A percentile compares a stretch with the other conserved stretches of the same genome.
These are phyloP conservation scores for Knoxdaviesia proteae DNA, from an alignment of 2,329 filamentous ascomycete genomes.

Conservation along the genomic window DNA sequence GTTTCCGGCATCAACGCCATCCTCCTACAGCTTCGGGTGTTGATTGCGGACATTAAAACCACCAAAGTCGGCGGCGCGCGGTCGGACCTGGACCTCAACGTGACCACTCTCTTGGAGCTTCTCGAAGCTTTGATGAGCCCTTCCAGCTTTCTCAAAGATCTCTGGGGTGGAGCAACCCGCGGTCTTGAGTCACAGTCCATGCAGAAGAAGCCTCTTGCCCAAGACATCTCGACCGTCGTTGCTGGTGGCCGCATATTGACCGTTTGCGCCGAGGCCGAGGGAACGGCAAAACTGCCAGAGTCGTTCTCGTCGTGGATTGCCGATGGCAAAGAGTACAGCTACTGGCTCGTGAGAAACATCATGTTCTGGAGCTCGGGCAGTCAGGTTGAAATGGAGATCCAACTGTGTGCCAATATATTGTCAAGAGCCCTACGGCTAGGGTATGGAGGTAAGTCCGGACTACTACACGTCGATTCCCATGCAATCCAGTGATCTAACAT, in stretches of 20 bases:
- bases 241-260: constrained; percentile 29
- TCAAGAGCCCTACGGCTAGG: constrained; percentile 48
- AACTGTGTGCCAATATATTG: constrained; percentile 24
- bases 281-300: constrained; percentile 6
- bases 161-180: neutral
- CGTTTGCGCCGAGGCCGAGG: constrained; percentile 29
- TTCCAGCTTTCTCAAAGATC: neutral
- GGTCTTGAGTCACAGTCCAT: no score
- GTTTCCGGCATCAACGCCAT: constrained; percentile 62
- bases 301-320: constrained; percentile 32
- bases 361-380: constrained; percentile 14
- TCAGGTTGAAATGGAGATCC: constrained; percentile 8
- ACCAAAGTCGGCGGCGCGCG: constrained; percentile 16
- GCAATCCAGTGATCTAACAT: neutral
- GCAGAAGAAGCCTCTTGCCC: constrained; percentile 12
- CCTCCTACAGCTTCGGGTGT: constrained; percentile 42
- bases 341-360: constrained; percentile 53
- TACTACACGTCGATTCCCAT: no score
- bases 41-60: constrained; percentile 30
- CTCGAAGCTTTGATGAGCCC: constrained; percentile 10
- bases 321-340: constrained; percentile 40
- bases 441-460: constrained; percentile 37
- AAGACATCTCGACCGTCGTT: constrained; percentile 24
- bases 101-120: constrained; percentile 22
- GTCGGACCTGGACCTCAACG: constrained; percentile 20